These are phyloP conservation scores for Trichosanthes truncata DNA, from an alignment of 306 rosid species.

Conservation along the genomic window DNA sequence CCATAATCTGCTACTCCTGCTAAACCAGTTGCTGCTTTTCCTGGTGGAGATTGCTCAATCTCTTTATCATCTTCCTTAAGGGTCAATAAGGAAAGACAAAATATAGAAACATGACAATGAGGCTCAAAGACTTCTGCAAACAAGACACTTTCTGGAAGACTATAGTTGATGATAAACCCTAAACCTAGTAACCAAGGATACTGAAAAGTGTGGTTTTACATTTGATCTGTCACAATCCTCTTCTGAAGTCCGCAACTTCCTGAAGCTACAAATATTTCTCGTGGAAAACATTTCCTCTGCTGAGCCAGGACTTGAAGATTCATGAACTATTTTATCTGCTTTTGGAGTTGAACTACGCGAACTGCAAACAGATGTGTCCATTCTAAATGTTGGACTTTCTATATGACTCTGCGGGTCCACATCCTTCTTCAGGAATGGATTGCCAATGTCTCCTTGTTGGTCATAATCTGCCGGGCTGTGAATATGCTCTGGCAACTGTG, in stretches of 20 bases:
- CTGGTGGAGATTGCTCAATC: slow-evolving; percentile 23
- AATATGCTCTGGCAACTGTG: slow-evolving; percentile 16
- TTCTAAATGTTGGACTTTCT: slow-evolving; percentile 53
- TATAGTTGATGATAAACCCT: not conserved
- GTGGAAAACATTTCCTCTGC: slow-evolving; percentile 28
- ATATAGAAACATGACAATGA: slow-evolving; percentile 18
- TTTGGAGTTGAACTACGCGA: slow-evolving; percentile 43
- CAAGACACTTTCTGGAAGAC: slow-evolving; percentile 1
- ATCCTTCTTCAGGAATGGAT: slow-evolving; percentile 25
- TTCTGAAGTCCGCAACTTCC: slow-evolving; percentile 27
- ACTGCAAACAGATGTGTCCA: slow-evolving; percentile 35
- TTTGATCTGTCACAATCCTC: slow-evolving; percentile 24
- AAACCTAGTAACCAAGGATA: slow-evolving; percentile 42
- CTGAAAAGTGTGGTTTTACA: slow-evolving; percentile 33
- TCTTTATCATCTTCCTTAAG: slow-evolving; percentile 44
- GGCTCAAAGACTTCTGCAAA: slow-evolving; percentile 3
- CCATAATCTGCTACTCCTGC: slow-evolving; percentile 30
- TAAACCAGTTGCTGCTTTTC: slow-evolving; percentile 23
- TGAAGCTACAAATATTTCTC: slow-evolving; percentile 34
- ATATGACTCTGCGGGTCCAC: slow-evolving; percentile 33
- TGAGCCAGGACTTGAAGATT: slow-evolving; percentile 26
- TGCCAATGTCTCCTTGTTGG: slow-evolving; percentile 24
- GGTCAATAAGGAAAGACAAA: slow-evolving; percentile 48
- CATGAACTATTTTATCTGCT: slow-evolving; percentile 21
- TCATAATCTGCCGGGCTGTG: slow-evolving; percentile 31